Evolutionary conservation across 345 rosid species (phyloP).

Genomic region (Mercurialis annua): DNA sequence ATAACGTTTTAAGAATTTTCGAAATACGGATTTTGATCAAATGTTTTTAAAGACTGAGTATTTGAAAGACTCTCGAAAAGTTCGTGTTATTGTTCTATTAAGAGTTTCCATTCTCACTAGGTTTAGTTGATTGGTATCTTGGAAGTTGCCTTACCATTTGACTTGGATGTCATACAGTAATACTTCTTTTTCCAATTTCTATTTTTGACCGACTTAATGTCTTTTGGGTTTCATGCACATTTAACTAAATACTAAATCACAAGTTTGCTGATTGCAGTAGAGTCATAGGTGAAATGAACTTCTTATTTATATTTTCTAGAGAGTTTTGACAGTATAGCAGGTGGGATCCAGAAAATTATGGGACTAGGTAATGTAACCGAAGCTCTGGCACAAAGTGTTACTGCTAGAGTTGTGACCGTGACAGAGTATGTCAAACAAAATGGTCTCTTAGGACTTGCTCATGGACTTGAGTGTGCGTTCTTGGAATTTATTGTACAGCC

Average conservation of each 20-base stretch:
- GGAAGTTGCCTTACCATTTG: too few relatives aligned
- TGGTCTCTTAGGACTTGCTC: constrained; percentile 86
- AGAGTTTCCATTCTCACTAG: background rate
- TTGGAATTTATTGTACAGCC: constrained; percentile 85
- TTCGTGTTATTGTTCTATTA: too few relatives aligned
- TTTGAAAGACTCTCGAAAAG: background rate
- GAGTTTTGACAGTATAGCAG: constrained; percentile 41
- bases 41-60: background rate
- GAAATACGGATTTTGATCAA: background rate
- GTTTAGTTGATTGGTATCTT: background rate
- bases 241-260: background rate
- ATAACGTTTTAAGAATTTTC: background rate
- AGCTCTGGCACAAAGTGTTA: constrained; percentile 96
- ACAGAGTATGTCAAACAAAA: constrained; percentile 84
- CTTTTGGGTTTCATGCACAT: background rate
- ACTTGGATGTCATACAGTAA: background rate
- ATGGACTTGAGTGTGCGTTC: constrained; percentile 85
- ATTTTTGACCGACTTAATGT: background rate
- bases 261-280: background rate
- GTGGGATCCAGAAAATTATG: constrained; percentile 86
- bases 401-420: constrained; percentile 90
- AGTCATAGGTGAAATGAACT: background rate
- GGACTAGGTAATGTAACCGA: constrained; percentile 98
- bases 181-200: background rate
- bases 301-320: background rate